Percentiles rank a stretch among this genome's conserved stretches.
Evolutionary conservation across 352 stramenopile species (phyloP).

Genomic region (Phytophthora crassamura): DNA sequence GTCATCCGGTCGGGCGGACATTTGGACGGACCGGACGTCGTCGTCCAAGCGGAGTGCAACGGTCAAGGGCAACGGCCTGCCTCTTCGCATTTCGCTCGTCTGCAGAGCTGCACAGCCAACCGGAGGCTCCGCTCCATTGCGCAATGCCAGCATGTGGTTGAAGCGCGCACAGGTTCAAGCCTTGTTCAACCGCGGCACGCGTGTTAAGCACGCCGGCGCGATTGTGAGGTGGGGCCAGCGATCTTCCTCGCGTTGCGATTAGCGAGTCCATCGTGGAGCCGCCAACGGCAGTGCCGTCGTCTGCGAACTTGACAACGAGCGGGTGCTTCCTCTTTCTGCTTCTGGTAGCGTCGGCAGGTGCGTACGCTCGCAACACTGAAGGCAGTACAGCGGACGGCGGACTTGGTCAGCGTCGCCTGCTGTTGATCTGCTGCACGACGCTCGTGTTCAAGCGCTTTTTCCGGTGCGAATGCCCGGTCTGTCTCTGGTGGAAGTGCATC

Average conservation of each 20-base stretch:
- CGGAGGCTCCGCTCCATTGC: slow-evolving; percentile 2
- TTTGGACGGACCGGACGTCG: slow-evolving; percentile 12
- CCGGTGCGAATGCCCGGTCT: slow-evolving; percentile 24
- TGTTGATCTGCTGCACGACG: slow-evolving; percentile 29
- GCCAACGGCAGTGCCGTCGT: neutral
- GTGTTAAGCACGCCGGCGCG: slow-evolving; percentile 17
- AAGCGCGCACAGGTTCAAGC: slow-evolving; percentile 35
- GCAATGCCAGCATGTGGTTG: slow-evolving; percentile 35
- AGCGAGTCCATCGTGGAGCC: slow-evolving; percentile 19
- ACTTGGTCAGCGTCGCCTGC: slow-evolving; percentile 3
- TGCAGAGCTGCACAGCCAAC: neutral
- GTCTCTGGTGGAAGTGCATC: slow-evolving; percentile 32
- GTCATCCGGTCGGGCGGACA: slow-evolving; percentile 23
- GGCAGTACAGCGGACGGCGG: slow-evolving; percentile 6
- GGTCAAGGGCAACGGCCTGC: slow-evolving; percentile 14
- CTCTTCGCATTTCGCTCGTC: slow-evolving; percentile 27
- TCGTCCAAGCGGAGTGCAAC: slow-evolving; percentile 23
- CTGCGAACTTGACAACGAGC: neutral
- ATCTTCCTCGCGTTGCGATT: slow-evolving; percentile 25
- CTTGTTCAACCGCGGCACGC: slow-evolving; percentile 15
- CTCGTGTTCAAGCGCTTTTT: slow-evolving; percentile 27
- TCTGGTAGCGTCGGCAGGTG: no score
- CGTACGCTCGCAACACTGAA: neutral
- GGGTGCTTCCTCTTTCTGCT: no score
- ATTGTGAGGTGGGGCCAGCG: slow-evolving; percentile 30